Base-by-base conservation (phyloP, 2,329 filamentous ascomycete species). In the Lachnellula subtilissima region DNA sequence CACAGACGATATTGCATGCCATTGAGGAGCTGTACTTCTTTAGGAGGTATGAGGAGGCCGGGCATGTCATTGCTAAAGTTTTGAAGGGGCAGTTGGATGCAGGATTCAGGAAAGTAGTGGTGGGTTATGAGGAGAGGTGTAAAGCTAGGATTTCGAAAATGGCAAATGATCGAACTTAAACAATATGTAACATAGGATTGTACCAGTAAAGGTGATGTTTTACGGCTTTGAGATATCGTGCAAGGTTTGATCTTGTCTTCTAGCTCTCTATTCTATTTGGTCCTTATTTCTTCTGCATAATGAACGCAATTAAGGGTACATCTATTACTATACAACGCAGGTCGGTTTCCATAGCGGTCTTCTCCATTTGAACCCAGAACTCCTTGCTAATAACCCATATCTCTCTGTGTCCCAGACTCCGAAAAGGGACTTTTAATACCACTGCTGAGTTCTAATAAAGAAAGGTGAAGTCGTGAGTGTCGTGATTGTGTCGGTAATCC, bases 21-120 rank as follows among this genome's bases (percentile, higher is more conserved):
- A 64, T 71, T 45, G 69, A 71, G 37, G 68, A 71, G 50, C 42
- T 70, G n/a, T 71, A 70, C 54, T 70, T 69, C 48, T 62, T 63
- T 40, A 52, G 51, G 28, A 53, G 58, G 22, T 71, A 66, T 56
- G 56, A 62, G n/a, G 65, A 69, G 32, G 68, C 66, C 8, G 45
- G 32, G 19, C 17, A 28, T n/a, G 12, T 67, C 6, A 54, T 61
- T 3, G 62, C 53, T 17, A 53, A 47, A 11, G 61, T 61, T 1
- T 58, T 68, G 48, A 56, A 57, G 8, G 64, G 66, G 8, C 49
- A 64, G 12, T 52, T 69, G 15, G 56, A 50, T 19, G 57, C 53
- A 2, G 67, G 65, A 4, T 65, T 67, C 39, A 63, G 60, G 51
- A 60, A 53, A 37, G 53, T 57, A 9, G 53, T 69, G 28, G 57